A percentile compares a stretch with the other conserved stretches of the same genome.
Conservation (phyloP, 257 asterid species). For the Solanum chiquidenum region DNA sequence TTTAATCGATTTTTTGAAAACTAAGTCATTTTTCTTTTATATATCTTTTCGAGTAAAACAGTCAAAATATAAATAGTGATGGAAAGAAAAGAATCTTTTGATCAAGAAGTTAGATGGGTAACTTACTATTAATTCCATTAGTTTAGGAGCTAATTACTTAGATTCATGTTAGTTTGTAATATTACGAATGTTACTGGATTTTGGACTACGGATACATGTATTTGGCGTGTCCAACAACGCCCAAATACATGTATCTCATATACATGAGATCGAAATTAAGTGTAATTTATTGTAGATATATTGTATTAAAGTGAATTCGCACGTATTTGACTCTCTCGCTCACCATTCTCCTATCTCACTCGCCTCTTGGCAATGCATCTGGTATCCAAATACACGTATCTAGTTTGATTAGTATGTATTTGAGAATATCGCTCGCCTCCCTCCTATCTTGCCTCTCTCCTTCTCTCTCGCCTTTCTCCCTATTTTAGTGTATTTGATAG, state of each 20-base stretch:
- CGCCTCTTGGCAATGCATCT: background rate
- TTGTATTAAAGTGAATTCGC: no score
- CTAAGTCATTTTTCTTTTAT: no score
- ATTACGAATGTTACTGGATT: background rate
- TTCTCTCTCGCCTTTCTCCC: no score
- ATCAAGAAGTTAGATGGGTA: background rate
- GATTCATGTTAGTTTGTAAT: background rate
- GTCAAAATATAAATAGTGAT: background rate
- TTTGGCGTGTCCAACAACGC: no score
- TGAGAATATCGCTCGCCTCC: background rate
- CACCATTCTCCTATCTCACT: background rate
- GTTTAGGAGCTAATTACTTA: no score
- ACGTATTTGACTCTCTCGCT: background rate
- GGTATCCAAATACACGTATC: no score
- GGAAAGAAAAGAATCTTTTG: background rate
- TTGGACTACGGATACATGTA: background rate
- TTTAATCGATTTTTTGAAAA: no score
- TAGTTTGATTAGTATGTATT: background rate
- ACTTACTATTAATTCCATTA: no score
- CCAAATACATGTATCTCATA: no score
- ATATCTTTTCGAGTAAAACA: no score
- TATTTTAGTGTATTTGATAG: no score
- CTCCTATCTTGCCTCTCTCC: no score
- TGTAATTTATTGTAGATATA: background rate
- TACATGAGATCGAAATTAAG: background rate